Evolutionary conservation across 306 rosid species (phyloP), one percentile per base, ranked within the genome.

Genomic region (Datisca glomerata): DNA sequence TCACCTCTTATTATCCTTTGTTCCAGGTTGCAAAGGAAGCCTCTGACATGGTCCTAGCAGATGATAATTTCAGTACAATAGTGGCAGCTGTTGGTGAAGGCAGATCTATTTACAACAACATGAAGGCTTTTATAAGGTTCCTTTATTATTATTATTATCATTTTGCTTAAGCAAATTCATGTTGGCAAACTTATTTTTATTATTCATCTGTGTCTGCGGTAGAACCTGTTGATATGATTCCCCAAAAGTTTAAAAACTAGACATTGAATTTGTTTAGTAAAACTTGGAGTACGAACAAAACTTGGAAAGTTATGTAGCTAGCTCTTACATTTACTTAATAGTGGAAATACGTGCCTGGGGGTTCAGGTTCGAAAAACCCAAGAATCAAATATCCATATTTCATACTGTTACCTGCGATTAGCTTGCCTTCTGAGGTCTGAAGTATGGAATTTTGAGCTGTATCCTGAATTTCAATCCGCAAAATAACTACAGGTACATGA

Each of bases 51-150:
- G 92, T 83, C 36, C 59, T 79, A 68, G 85, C 92, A 0, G 94
- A 83, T 42, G 94, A 83, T 61, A 83, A 83, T 67, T 83, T 83
- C 56, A 83, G 86, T 44, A 57, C 86, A 20, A 83, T 83, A 63
- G 94, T 83, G 44, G 68, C 86, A 45, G 94, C 94, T 48, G 83
- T 83, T 63, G 83, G 80, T 48, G 94, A 83, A 64, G 94, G 94
- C 51, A 75, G 94, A 70, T 79, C 94, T 34, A 83, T 83, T 67
- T 78, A 83, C 76, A 62, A 79, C 56, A 79, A 83, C 33, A 79
- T 75, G 85, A 83, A 83, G 66, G 94, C 94, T 56, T 75, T 83
- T 60, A 79, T 83, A 63, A 79, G 94, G 94, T 83, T 43, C 4
- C 51, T 24, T 11, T 59, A 9, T 8, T 41, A 19, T 48, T 14